phyloP scores from a whole-genome alignment of 2,329 filamentous ascomycete species.

The Talaromyces sp. region DNA sequence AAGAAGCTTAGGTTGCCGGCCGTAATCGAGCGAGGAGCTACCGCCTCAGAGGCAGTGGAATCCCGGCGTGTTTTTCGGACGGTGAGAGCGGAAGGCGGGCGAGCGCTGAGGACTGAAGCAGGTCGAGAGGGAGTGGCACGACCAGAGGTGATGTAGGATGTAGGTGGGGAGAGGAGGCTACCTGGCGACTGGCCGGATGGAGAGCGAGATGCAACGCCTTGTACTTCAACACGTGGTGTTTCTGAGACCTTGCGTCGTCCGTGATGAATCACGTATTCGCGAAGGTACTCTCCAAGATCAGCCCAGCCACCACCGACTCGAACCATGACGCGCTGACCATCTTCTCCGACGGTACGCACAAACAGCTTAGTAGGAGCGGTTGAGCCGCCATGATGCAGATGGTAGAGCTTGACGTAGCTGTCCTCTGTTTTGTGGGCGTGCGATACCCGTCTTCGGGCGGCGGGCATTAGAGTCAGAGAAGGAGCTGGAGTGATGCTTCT shows the following conservation, averaged over 20 bases:
- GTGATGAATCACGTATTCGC: slow-evolving; percentile 91
- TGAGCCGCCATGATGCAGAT: slow-evolving; percentile 80
- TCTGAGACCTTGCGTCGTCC: slow-evolving; percentile 68
- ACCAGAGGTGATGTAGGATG: slow-evolving; percentile 25
- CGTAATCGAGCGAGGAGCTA: slow-evolving; percentile 29
- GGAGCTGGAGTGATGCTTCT: slow-evolving; percentile 63
- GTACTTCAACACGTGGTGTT: slow-evolving; percentile 57
- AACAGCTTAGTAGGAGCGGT: slow-evolving; percentile 92
- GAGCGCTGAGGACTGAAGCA: slow-evolving; percentile 38
- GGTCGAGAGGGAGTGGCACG: slow-evolving; percentile 42
- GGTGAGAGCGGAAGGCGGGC: slow-evolving; percentile 42
- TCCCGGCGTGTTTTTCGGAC: slow-evolving; percentile 43
- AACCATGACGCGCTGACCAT: slow-evolving; percentile 93
- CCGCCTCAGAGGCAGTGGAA: slow-evolving; percentile 38
- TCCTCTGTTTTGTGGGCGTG: slow-evolving; percentile 50
- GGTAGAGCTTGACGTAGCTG: slow-evolving; percentile 86
- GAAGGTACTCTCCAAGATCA: slow-evolving; percentile 90
- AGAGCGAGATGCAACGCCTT: slow-evolving; percentile 47
- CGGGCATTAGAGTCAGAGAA: slow-evolving; percentile 71
- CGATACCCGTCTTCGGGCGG: slow-evolving; percentile 37
- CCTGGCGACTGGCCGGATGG: slow-evolving; percentile 35
- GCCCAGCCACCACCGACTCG: slow-evolving; percentile 98
- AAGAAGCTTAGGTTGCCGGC: slow-evolving; percentile 34
- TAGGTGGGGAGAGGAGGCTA: slow-evolving; percentile 23
- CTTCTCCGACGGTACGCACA: slow-evolving; percentile 87